Evolutionary conservation across 164 flowering plant species (phyloP).

Genomic region (Piper betle): DNA sequence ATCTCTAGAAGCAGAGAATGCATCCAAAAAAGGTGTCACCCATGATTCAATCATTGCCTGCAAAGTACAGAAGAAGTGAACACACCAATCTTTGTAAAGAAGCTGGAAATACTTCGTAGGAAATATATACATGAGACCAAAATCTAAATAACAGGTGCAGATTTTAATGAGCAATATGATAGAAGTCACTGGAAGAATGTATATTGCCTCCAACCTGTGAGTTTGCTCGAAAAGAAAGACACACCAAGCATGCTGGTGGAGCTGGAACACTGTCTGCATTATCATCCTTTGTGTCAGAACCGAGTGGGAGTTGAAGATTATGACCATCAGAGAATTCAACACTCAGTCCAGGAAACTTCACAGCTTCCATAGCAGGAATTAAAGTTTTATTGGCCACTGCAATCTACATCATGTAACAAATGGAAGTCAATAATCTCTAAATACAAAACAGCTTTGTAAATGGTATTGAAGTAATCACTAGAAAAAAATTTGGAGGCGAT

Average conservation of each 20-base stretch:
- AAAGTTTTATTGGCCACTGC: constrained; percentile 55
- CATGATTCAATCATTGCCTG: constrained; percentile 88
- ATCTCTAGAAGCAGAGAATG: constrained; percentile 40
- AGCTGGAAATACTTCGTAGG: background rate
- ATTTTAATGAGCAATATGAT: background rate
- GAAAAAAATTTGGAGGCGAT: no score
- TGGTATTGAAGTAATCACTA: no score
- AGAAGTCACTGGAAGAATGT: background rate
- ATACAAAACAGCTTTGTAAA: no score
- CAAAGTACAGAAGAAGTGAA: constrained; percentile 5
- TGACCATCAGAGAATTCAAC: constrained; percentile 55
- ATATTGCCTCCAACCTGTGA: constrained; percentile 53
- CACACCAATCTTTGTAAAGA: background rate
- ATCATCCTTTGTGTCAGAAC: constrained; percentile 18
- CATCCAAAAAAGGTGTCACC: constrained; percentile 56
- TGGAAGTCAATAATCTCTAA: no score
- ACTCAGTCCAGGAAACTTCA: constrained; percentile 65
- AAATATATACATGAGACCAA: background rate
- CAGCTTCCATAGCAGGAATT: constrained; percentile 59
- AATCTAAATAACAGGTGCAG: background rate
- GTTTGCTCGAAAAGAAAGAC: constrained; percentile 76
- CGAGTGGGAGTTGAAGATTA: constrained; percentile 40
- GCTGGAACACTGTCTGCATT: constrained; percentile 7
- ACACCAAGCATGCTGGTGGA: constrained; percentile 57
- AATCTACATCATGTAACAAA: constrained; percentile 37